These are phyloP conservation scores for Eucommia ulmoides DNA, from an alignment of 257 asterid genomes.

Conservation along the genomic window DNA sequence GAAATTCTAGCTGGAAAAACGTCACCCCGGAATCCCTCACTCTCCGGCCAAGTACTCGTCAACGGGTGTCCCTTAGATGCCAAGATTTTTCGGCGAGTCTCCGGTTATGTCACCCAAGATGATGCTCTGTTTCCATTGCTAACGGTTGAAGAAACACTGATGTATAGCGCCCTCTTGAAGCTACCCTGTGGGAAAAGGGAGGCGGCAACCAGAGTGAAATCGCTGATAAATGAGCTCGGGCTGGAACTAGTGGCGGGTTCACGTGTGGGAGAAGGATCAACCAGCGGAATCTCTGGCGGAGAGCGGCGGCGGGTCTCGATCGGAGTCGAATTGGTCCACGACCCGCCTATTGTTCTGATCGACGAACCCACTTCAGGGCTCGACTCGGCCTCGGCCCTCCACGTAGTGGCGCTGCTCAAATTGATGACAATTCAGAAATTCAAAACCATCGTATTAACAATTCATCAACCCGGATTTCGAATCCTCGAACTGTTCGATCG, in stretches of 20 bases:
- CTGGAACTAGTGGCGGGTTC: slow-evolving; percentile 46
- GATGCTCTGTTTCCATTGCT: slow-evolving; percentile 75
- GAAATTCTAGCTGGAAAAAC: slow-evolving; percentile 62
- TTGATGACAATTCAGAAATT: slow-evolving; percentile 31
- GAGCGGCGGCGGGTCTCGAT: slow-evolving; percentile 77
- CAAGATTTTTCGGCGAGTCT: slow-evolving; percentile 31
- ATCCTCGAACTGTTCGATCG: slow-evolving; percentile 59
- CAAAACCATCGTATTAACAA: slow-evolving; percentile 59
- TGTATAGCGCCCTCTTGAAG: slow-evolving; percentile 58
- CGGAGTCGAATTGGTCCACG: slow-evolving; percentile 72
- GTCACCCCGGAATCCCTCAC: slow-evolving; percentile 25
- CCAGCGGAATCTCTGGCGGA: slow-evolving; percentile 67
- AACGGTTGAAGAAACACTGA: slow-evolving; percentile 66
- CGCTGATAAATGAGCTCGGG: slow-evolving; percentile 57
- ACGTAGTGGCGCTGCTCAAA: slow-evolving; percentile 37
- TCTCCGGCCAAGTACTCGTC: slow-evolving; percentile 47
- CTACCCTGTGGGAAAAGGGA: slow-evolving; percentile 28
- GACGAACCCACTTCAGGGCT: slow-evolving; percentile 89
- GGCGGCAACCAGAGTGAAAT: slow-evolving; percentile 26
- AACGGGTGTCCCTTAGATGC: slow-evolving; percentile 28
- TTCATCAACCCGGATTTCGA: slow-evolving; percentile 83
- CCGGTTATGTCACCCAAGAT: slow-evolving; percentile 70
- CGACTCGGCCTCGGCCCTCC: slow-evolving; percentile 80
- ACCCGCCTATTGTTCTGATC: slow-evolving; percentile 51
- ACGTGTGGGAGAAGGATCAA: slow-evolving; percentile 47